Evolutionary conservation across 1,284 basidiomycete species (phyloP), one percentile per base, ranked within the genome.

Genomic region (Heterobasidion occidentale): DNA sequence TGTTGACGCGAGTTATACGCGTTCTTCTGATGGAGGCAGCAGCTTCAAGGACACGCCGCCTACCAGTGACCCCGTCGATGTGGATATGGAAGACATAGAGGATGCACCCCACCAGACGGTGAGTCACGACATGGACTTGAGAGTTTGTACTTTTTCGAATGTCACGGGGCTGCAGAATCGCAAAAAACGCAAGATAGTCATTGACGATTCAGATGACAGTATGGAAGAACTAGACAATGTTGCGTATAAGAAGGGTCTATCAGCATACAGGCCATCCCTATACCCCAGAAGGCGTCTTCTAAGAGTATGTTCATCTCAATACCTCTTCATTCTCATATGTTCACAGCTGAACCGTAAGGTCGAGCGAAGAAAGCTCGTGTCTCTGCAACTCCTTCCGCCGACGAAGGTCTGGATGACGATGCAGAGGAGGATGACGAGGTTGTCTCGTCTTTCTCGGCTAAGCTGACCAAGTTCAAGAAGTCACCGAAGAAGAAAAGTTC

Each of bases 41-140:
- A 82, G 75, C 57, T 58, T 62, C 44, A 72, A 72, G 46, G 78
- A 80, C 14, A 87, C 84, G 1, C 88, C 88, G 15, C 87, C 88
- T 0, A 87, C 86, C 1, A 90, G 88, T 61, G 86, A 90, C 60
- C 74, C 78, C 19, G 78, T 89, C 56, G 87, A 91, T 60, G 76
- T 90, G 6, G 88, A 89, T 63, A 83, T 88, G 82, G 59, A 81
- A 46, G 75, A 74, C 7, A 78, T 78, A 20, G 78, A 77, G 5
- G 65, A 66, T 7, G 60, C 65, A 49, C 65, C 27, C 27, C 27
- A 4, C 5, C 38, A n/a, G 59, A 59, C 51, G 56, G 56, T 49
- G 53, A 46, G 9, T 61, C 66, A 17, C 20, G 14, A 72, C 68
- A 60, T 61, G 65, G 54, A 76, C 76, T 51, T 57, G 73, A 68